Evolutionary conservation across 441 rosid species (phyloP).

Genomic region (Gossypium gossypioides): DNA sequence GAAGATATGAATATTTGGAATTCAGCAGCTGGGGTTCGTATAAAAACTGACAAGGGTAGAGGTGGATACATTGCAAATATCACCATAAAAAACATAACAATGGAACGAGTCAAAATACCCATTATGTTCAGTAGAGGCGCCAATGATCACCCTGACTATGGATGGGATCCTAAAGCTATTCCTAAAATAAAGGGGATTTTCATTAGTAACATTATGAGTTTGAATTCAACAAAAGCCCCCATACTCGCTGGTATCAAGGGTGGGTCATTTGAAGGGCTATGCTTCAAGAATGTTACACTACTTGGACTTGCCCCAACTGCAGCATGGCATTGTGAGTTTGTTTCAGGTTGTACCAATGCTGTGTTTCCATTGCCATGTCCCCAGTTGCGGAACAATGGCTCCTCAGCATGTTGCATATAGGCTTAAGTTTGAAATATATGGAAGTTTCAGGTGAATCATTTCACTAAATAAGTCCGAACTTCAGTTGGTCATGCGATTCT

Average conservation of each 20-base stretch:
- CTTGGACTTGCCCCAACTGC: conserved; percentile 36
- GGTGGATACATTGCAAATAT: conserved; percentile 76
- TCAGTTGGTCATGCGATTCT: background rate
- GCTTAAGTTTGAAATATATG: conserved; percentile 4
- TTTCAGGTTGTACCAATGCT: conserved; percentile 49
- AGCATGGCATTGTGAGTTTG: conserved; percentile 68
- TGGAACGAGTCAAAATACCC: conserved; percentile 76
- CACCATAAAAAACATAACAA: conserved; percentile 39
- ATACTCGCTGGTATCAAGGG: conserved; percentile 60
- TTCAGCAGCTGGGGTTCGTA: conserved; percentile 75
- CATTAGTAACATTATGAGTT: conserved; percentile 45
- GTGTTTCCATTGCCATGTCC: conserved; percentile 61
- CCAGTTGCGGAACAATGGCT: conserved; percentile 41
- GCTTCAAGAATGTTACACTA: conserved; percentile 62
- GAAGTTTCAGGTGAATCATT: conserved; percentile 11
- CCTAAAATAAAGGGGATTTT: conserved; percentile 58
- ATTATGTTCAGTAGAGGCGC: conserved; percentile 77
- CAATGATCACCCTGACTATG: conserved; percentile 71
- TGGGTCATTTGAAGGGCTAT: conserved; percentile 48
- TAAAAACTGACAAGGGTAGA: conserved; percentile 80
- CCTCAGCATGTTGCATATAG: conserved; percentile 31
- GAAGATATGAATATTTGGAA: conserved; percentile 76
- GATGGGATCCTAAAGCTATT: conserved; percentile 75
- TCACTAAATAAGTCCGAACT: background rate
- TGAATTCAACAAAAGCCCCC: conserved; percentile 70